Percentiles rank a stretch among this genome's conserved stretches.
phyloP scores from a whole-genome alignment of 23 red algal genomes.

The Gracilaria domingensis region DNA sequence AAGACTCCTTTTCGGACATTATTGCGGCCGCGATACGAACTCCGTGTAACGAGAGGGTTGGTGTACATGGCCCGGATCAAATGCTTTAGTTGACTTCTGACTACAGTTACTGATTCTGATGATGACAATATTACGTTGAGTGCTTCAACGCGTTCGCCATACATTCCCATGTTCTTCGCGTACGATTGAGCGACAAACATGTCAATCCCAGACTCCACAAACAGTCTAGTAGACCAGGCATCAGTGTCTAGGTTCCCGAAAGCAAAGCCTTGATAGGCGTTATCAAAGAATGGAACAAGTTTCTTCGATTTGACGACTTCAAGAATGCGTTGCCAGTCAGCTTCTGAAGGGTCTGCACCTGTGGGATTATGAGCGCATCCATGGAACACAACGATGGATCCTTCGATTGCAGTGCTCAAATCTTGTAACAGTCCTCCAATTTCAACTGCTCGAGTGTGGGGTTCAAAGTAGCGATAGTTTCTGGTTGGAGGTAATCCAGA shows the following conservation, averaged over 20 bases:
- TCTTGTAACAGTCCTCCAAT: conserved; percentile 74
- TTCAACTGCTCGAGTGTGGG: conserved; percentile 80
- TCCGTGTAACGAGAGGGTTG: conserved; percentile 82
- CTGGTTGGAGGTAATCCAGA: conserved; percentile 58
- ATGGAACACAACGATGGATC: conserved; percentile 95
- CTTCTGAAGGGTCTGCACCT: conserved; percentile 81
- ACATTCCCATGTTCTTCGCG: conserved; percentile 99
- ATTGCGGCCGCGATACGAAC: conserved; percentile 80
- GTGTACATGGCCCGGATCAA: conserved; percentile 93
- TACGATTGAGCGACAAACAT: conserved; percentile 92
- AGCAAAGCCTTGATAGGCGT: conserved; percentile 98
- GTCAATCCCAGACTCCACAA: conserved; percentile 88
- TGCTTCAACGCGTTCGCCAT: conserved; percentile 92
- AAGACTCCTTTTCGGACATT: conserved; percentile 71
- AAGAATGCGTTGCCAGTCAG: conserved; percentile 78
- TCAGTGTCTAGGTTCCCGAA: conserved; percentile 82
- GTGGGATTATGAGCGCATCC: conserved; percentile 99
- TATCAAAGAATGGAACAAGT: conserved; percentile 95
- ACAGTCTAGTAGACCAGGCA: conserved; percentile 69
- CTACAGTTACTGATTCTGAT: background rate
- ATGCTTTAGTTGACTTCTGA: conserved; percentile 82
- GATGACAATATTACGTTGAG: conserved; percentile 68
- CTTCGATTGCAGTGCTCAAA: conserved; percentile 62
- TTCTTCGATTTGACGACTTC: conserved; percentile 44
- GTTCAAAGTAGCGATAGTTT: conserved; percentile 87